Evolutionary conservation across 2,329 filamentous ascomycete species (phyloP), one percentile per base, ranked within the genome.

Genomic region (Colletotrichum gigasporum): DNA sequence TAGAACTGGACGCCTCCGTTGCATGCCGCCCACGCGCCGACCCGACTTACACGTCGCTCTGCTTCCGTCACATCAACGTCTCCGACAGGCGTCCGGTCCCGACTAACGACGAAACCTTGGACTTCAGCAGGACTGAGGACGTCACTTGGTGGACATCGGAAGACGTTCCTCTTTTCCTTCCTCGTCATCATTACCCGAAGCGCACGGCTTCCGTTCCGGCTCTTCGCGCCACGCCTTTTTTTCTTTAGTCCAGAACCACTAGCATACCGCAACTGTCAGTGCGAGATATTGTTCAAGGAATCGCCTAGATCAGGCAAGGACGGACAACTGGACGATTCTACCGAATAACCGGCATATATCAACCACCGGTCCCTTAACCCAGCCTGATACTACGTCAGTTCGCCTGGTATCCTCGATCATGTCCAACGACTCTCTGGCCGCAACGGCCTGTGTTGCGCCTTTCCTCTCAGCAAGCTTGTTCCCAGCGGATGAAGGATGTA

Each of bases 381-480:
- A 4, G 16, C 7, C 24, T 26, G 6, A 34, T 9, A 6, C 30
- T 20, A 44, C 51, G 16, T 30, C 7, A 11, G 16, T 35, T 34
- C 50, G 9, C 6, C 12, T 28, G 30, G 18, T 14, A 11, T 16
- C 14, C 12, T 16, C 41, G 28, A 41, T n/a, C 34, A 66, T 65
- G 64, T 47, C 35, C 28, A 59, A 50, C 50, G 18, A 28, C 11
- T 39, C 34, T 22, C 16, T 54, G 2, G 42, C 34, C 24, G 37
- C 35, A 26, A 41, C 39, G 12, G 35, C 11, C 14, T 96, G 93
- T 76, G 86, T 87, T 14, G 69, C 83, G 53, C 93, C 93, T 5
- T 95, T 96, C 73, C 83, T 90, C 67, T 87, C 92, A 73, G 83
- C 84, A 63, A 77, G 78, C 28, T 75, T 84, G 63, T 96, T 90